Base-by-base conservation (phyloP, 768 basidiomycete species). In the Scleroderma citrinum region DNA sequence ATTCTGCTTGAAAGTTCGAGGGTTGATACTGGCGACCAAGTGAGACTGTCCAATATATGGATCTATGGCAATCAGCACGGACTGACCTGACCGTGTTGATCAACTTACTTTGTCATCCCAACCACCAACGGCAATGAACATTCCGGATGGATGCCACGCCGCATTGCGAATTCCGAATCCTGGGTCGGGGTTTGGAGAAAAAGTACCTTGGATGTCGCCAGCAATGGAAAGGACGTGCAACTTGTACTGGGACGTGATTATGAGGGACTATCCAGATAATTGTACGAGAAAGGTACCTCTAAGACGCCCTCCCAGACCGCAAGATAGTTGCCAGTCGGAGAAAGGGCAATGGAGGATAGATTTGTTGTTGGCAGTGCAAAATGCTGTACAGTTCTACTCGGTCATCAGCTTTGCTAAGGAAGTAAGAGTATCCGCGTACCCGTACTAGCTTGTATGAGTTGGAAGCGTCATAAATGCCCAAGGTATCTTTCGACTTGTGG, bases 401-500 rank as follows among this genome's bases (percentile, higher is more conserved):
- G 56, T 58, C 47, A 55, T 53, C 46, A 54, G 54, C 47, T 44
- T 55, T 49, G 52, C 53, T 52, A 42, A n/a, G 30, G 19, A 42
- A 38, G 36, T 31, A 37, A 34, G 16, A 10, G 26, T 21, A 16
- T 13, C 6, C 41, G 50, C 51, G 26, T 66, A 91, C 90, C 56
- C 87, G 76, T 46, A 85, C 78, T 19, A 91, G 72, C 56, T 81
- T 84, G 67, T 83, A 93, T 1, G 76, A 71, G 47, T 86, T 78
- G 3, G 73, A 57, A 3, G 79, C 72, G 59, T 95, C 92, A 62
- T 97, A 96, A 4, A 96, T 70, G 20, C 91, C 90, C 0, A 92
- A 62, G 0, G 85, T 86, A 59, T 95, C 92, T 65, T 86, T 92
- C 1, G 90, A 93, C 56, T 86, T 86, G 63, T 95, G 92, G 19